phyloP scores from a whole-genome alignment of 257 asterid genomes.

The Scutellaria baicalensis region DNA sequence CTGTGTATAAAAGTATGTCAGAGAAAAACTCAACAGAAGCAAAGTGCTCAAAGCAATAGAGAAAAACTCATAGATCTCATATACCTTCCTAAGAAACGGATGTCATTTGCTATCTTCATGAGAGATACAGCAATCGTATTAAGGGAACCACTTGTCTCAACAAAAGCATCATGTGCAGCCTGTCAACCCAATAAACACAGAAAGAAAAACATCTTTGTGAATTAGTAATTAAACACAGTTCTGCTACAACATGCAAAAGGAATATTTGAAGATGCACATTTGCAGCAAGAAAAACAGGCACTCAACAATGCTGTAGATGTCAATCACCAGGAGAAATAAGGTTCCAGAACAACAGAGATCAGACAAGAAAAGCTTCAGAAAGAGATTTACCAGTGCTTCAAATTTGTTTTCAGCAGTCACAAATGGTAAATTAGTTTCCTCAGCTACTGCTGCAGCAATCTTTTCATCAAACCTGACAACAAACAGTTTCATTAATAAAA shows the following conservation, averaged over 20 bases:
- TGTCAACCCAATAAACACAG: constrained; percentile 24
- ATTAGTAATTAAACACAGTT: not conserved
- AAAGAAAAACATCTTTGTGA: not conserved
- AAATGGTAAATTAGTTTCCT: constrained; percentile 91
- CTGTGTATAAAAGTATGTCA: constrained; percentile 38
- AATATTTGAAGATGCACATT: not conserved
- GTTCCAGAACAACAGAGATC: not conserved
- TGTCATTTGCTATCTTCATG: constrained; percentile 94
- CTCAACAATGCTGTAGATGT: not conserved
- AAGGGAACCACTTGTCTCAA: constrained; percentile 90
- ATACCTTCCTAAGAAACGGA: constrained; percentile 96
- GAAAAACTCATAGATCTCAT: constrained; percentile 12
- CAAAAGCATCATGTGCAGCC: constrained; percentile 99
- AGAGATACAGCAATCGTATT: constrained; percentile 90
- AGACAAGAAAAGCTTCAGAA: constrained; percentile 16
- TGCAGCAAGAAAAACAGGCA: not conserved
- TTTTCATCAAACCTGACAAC: constrained; percentile 81
- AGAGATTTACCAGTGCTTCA: constrained; percentile 81
- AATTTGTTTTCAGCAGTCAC: constrained; percentile 99
- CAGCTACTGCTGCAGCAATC: constrained; percentile 96
- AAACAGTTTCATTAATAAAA: not conserved
- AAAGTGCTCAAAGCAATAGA: not conserved
- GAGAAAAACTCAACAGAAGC: constrained; percentile 16
- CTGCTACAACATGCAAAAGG: not conserved
- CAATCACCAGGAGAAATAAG: constrained; percentile 5